A percentile compares a stretch with the other conserved stretches of the same genome.
Conservation (phyloP, 108 stramenopile species). For the Pelagomonas calceolata region DNA sequence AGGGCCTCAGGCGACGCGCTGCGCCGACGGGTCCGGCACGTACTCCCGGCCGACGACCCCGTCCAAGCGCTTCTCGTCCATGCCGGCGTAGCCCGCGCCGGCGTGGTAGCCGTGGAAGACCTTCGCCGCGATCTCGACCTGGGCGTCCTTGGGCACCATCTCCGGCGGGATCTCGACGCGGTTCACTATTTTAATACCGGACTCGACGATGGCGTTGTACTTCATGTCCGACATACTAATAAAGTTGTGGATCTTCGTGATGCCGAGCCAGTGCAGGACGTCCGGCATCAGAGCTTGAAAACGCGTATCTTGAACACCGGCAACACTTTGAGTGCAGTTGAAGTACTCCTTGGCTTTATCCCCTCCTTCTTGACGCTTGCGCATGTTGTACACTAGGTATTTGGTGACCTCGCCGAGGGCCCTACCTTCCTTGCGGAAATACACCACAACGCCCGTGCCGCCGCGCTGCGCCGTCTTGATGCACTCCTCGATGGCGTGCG, state of each 20-base stretch:
- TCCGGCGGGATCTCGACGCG: constrained; percentile 94
- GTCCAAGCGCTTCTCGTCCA: constrained; percentile 71
- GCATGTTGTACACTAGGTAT: constrained; percentile 97
- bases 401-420: constrained; percentile 93
- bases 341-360: constrained; percentile 92
- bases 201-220: constrained; percentile 89
- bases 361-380: constrained; percentile 92
- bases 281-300: constrained; percentile 98
- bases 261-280: constrained; percentile 85
- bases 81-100: constrained; percentile 70
- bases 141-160: constrained; percentile 90
- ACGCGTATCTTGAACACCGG: constrained; percentile 85
- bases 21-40: neutral
- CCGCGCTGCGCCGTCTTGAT: constrained; percentile 86
- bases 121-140: constrained; percentile 97
- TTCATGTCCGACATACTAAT: constrained; percentile 99
- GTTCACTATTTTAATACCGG: constrained; percentile 94
- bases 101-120: constrained; percentile 97
- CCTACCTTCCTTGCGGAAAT: constrained; percentile 94
- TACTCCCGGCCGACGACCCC: constrained; percentile 77
- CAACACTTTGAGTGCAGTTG: constrained; percentile 89
- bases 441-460: constrained; percentile 89
- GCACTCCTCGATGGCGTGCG: constrained; percentile 98
- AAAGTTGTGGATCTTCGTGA: constrained; percentile 90
- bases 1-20: too few relatives aligned